phyloP scores from a whole-genome alignment of 2,329 filamentous ascomycete species.

The Colletotrichum sp. region DNA sequence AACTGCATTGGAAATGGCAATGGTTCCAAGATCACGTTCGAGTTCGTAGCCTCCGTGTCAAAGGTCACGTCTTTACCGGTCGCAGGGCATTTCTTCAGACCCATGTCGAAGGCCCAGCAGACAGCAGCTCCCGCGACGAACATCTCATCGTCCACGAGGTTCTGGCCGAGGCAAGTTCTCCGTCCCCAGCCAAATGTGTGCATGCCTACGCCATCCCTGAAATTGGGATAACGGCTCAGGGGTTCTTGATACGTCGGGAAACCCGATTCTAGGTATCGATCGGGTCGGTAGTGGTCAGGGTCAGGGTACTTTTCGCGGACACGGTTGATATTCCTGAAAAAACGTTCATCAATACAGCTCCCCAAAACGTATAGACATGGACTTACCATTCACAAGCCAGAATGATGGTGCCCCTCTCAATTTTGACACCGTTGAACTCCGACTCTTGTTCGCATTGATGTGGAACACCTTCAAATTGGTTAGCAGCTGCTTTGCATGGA shows the following conservation, averaged over 20 bases:
- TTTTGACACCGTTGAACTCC: constrained; percentile 50
- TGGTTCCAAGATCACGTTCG: constrained; percentile 59
- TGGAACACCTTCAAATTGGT: constrained; percentile 42
- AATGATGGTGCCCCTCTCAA: constrained; percentile 53
- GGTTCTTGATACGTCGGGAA: constrained; percentile 72
- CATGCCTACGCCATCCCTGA: constrained; percentile 63
- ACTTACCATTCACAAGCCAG: constrained; percentile 55
- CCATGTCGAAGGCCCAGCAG: constrained; percentile 55
- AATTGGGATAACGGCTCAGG: constrained; percentile 65
- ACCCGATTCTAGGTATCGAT: constrained; percentile 65
- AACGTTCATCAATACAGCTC: not conserved
- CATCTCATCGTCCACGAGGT: constrained; percentile 65
- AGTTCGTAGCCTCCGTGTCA: constrained; percentile 55
- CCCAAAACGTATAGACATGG: not conserved
- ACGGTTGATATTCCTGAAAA: constrained; percentile 58
- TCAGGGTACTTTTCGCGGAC: constrained; percentile 66
- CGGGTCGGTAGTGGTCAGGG: constrained; percentile 66
- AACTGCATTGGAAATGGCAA: constrained; percentile 51
- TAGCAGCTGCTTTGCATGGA: not conserved
- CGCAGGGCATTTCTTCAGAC: constrained; percentile 41
- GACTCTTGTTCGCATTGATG: constrained; percentile 54
- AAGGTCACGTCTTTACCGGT: constrained; percentile 49
- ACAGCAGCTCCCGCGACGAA: constrained; percentile 53
- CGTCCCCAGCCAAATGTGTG: constrained; percentile 70
- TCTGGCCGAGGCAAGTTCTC: constrained; percentile 66